Evolutionary conservation across 2,329 filamentous ascomycete genomes (phyloP).

Genomic region (Colletotrichum sp.): DNA sequence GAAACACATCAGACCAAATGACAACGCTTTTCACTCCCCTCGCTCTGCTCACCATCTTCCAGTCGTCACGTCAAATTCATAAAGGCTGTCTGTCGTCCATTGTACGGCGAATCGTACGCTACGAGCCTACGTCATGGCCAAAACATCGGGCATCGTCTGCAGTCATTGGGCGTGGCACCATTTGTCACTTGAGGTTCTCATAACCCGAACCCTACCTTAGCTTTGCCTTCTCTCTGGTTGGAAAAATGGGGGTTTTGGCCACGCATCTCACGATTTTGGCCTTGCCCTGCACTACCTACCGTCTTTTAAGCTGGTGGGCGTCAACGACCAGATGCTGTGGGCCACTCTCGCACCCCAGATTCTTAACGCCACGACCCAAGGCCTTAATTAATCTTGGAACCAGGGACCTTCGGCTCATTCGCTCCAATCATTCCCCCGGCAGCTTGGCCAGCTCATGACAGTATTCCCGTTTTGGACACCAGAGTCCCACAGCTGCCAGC

Average conservation of each 20-base stretch:
- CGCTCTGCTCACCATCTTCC: neutral
- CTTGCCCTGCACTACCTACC: neutral
- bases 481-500: neutral
- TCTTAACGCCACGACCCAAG: conserved; percentile 15
- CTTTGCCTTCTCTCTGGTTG: neutral
- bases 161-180: neutral
- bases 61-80: neutral
- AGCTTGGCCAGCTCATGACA: neutral
- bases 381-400: conserved; percentile 7
- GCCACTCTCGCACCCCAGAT: conserved; percentile 10
- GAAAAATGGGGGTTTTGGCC: neutral
- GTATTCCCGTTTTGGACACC: neutral
- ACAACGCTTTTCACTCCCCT: neutral
- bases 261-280: neutral
- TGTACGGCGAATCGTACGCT: neutral
- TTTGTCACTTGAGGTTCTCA: neutral
- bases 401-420: neutral
- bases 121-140: neutral
- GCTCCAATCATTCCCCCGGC: conserved; percentile 1
- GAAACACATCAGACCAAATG: neutral
- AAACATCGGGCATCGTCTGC: neutral
- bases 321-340: neutral
- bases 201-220: neutral
- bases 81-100: neutral
- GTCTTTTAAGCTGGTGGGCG: neutral